Conservation (phyloP, 2,329 filamentous ascomycete genomes). For the Claviceps monticola region DNA sequence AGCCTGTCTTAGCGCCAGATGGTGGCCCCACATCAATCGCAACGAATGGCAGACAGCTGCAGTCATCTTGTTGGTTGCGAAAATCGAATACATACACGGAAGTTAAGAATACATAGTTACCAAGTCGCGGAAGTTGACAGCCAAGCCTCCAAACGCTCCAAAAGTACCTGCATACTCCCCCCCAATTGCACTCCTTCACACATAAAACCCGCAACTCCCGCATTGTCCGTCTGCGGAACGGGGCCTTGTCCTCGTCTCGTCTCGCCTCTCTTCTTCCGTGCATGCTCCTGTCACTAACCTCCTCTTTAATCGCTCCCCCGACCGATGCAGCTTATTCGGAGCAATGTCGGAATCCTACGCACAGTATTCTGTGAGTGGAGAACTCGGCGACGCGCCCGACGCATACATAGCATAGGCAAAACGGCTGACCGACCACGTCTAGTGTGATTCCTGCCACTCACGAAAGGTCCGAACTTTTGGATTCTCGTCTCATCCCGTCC, state of each 20-base stretch:
- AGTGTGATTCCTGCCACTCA: neutral
- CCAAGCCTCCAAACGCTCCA: too few species aligned
- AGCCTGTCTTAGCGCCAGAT: too few species aligned
- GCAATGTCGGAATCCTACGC: neutral
- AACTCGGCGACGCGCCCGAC: neutral
- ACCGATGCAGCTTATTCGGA: neutral
- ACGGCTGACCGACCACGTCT: neutral
- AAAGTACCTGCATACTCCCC: too few species aligned
- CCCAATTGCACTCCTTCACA: neutral
- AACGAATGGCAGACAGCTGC: too few species aligned
- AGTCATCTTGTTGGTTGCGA: too few species aligned
- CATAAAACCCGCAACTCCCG: neutral
- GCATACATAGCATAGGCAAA: neutral
- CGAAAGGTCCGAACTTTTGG: neutral
- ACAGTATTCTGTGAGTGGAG: neutral
- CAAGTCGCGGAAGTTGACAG: too few species aligned
- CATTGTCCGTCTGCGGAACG: neutral
- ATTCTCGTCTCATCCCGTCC: neutral
- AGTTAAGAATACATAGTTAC: too few species aligned
- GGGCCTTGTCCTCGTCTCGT: neutral
- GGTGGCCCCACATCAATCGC: too few species aligned
- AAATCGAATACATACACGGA: too few species aligned
- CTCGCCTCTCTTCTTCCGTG: neutral
- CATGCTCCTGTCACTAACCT: neutral
- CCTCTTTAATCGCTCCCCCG: neutral